These are phyloP conservation scores for Monascus ruber DNA, from an alignment of 2,329 filamentous ascomycete genomes.

Conservation along the genomic window DNA sequence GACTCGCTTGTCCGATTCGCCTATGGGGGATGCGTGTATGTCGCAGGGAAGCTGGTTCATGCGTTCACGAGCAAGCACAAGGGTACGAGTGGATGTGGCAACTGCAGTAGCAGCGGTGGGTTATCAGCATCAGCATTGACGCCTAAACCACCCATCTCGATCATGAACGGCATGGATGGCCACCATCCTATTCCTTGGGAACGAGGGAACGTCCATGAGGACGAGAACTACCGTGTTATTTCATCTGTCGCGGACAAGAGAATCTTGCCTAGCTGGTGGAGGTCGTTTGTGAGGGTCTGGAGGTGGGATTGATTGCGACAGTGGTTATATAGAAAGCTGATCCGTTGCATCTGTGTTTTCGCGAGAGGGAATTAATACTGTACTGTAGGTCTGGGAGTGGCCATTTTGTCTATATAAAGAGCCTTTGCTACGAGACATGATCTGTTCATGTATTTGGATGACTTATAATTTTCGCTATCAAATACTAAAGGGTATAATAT, in stretches of 20 bases:
- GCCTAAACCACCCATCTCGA: constrained; percentile 10
- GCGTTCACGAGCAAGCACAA: constrained; percentile 9
- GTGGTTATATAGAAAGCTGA: background rate
- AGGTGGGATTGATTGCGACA: background rate
- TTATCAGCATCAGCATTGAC: constrained; percentile 7
- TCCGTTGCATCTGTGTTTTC: too few species aligned
- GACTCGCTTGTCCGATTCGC: constrained; percentile 51
- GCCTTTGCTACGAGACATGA: too few species aligned
- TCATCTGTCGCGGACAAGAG: constrained; percentile 5
- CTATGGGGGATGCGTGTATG: constrained; percentile 47
- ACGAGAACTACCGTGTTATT: constrained; percentile 10
- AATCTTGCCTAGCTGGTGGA: constrained; percentile 10
- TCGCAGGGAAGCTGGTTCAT: constrained; percentile 41
- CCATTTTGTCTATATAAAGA: too few species aligned
- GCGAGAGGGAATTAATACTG: too few species aligned
- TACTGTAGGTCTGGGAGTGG: too few species aligned
- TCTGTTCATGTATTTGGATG: too few species aligned
- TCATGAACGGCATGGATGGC: constrained; percentile 30
- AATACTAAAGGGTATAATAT: too few species aligned
- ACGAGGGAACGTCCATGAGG: constrained; percentile 3
- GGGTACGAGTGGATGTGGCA: constrained; percentile 8
- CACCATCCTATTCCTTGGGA: constrained; percentile 13
- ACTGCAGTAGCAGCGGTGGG: constrained; percentile 1
- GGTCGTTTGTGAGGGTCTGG: constrained; percentile 9
- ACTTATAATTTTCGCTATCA: too few species aligned